Base-by-base conservation (phyloP, 1,139 yeast species). In the Kodamaea suecica region DNA sequence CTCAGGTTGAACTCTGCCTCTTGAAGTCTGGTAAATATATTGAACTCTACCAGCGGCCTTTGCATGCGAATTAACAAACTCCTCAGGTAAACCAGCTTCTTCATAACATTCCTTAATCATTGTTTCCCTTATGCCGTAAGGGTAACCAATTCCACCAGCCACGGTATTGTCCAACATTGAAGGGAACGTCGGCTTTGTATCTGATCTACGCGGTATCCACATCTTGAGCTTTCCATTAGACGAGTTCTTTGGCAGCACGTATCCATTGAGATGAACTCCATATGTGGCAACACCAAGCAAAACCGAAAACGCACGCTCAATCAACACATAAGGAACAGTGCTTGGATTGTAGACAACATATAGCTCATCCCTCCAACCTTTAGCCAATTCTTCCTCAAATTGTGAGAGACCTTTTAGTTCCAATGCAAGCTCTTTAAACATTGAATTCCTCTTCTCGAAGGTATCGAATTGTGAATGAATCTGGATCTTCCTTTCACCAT, bases 121-220 rank as follows among this genome's bases (percentile, higher is more conserved):
- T 0, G 97, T 90, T 33, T 86, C 95, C 53, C 68, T 64, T 2
- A 82, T 62, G 0, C 92, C 88, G 46, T 77, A 66, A 0, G 95
- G 96, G 52, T 81, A 71, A 0, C 95, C 96, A 14, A 92, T 55
- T 0, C 98, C 98, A 1, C 98, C 98, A 0, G 96, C 98, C 4
- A 92, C 86, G 1, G 95, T 86, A 53, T 90, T 92, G 56, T 92
- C 98, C 29, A 88, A 70, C 85, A 78, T 83, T 0, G 86, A 84
- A 0, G 98, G 97, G 61, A 78, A 88, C 0, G 97, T 92, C 12
- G 84, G 82, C 53, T 92, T 92, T 1, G 78, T 70, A 10, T 65
- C 54, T 0, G 97, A 74, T 45, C 98, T 67, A 42, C 86, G 66
- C 1, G 98, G 96, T 4, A 90, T 71, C 97, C 97, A 92, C 38